phyloP scores from a whole-genome alignment of 768 basidiomycete species.

The Calocybe gangraenosa region DNA sequence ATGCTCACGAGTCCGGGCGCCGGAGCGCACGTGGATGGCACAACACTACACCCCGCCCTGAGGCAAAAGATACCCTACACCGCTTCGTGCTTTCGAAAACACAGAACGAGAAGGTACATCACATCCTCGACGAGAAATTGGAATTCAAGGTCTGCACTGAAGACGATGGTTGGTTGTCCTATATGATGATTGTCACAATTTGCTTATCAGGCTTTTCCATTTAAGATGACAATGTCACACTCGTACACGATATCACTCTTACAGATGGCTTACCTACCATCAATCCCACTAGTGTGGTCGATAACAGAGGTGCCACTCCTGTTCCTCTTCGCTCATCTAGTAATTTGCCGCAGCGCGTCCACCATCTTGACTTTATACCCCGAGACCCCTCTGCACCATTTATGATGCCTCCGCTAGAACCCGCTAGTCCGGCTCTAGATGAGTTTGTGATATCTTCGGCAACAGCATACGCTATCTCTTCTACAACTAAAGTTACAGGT shows the following conservation, averaged over 20 bases:
- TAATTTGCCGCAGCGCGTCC: no score
- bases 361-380: no score
- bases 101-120: not conserved
- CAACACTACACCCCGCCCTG: not conserved
- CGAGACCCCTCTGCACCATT: no score
- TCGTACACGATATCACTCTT: not conserved
- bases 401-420: not conserved
- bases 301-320: no score
- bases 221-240: not conserved
- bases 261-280: no score
- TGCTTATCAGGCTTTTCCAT: not conserved
- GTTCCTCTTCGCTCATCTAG: no score
- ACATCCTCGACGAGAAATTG: not conserved
- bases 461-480: not conserved
- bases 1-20: not conserved
- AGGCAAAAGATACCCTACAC: not conserved
- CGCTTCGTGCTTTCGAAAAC: conserved; percentile 1
- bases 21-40: conserved; percentile 4
- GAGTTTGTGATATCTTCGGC: conserved; percentile 7
- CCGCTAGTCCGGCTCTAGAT: not conserved
- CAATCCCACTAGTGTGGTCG: no score
- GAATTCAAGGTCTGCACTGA: not conserved
- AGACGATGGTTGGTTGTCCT: not conserved
- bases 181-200: not conserved
- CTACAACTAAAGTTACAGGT: not conserved